Evolutionary conservation across 805 yeast species (phyloP).

Genomic region (Candida ponderosae): DNA sequence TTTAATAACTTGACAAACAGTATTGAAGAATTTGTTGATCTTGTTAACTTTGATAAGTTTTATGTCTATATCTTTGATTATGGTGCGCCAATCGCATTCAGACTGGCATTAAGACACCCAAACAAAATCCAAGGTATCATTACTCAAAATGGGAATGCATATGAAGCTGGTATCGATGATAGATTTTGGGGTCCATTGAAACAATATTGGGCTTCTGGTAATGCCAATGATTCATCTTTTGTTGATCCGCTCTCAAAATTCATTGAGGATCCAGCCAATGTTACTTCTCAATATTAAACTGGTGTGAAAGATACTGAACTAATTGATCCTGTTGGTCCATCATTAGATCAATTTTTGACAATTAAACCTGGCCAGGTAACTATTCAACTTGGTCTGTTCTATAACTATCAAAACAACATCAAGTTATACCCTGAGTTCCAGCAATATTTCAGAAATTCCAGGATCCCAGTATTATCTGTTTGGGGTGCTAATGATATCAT

Average conservation of each 20-base stretch:
- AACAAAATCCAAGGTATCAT: constrained; percentile 23
- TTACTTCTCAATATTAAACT: constrained; percentile 22
- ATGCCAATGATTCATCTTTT: constrained; percentile 7
- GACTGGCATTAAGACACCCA: constrained; percentile 28
- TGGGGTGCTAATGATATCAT: constrained; percentile 36
- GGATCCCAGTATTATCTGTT: constrained; percentile 27
- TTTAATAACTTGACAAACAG: constrained; percentile 27
- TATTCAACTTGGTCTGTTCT: constrained; percentile 26
- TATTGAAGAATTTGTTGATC: constrained; percentile 22
- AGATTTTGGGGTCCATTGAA: constrained; percentile 30
- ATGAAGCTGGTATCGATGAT: constrained; percentile 31
- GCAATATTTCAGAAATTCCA: constrained; percentile 20
- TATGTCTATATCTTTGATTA: constrained; percentile 33
- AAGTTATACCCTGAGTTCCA: constrained; percentile 30
- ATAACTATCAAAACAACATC: constrained; percentile 29
- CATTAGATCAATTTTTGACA: constrained; percentile 23
- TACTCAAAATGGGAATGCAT: constrained; percentile 37
- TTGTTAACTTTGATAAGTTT: constrained; percentile 20
- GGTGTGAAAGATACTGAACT: constrained; percentile 20
- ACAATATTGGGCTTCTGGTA: constrained; percentile 23
- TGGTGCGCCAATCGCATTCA: constrained; percentile 34
- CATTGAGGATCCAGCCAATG: constrained; percentile 13
- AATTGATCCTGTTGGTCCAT: constrained; percentile 26
- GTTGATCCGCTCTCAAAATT: constrained; percentile 9
- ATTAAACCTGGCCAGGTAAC: constrained; percentile 17